Conservation (phyloP, 129 eudicot species). For the Lactuca sativa region DNA sequence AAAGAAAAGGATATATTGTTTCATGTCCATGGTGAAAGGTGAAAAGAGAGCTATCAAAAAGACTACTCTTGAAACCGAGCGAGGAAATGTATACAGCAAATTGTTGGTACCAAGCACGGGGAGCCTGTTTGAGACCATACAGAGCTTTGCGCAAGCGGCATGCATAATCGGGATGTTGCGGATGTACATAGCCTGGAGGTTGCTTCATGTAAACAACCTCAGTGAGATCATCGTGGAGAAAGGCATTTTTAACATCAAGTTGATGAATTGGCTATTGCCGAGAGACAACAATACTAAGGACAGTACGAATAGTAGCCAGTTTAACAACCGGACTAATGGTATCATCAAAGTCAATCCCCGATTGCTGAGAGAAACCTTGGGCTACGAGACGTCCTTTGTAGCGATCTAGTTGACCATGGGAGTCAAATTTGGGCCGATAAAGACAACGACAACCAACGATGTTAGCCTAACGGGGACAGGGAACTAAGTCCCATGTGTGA, state of each 20-base stretch:
- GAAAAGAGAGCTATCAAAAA: background rate
- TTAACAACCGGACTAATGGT: no score
- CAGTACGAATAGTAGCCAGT: no score
- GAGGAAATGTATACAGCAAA: no score
- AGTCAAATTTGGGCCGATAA: background rate
- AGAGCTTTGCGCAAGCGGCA: background rate
- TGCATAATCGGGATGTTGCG: background rate
- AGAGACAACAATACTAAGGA: background rate
- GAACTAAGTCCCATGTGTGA: background rate
- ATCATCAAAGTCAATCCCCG: background rate
- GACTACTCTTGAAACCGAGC: no score
- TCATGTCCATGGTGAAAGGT: no score
- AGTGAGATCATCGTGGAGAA: no score
- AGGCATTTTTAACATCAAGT: no score
- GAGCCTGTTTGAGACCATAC: no score
- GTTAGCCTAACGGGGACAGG: background rate
- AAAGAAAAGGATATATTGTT: no score
- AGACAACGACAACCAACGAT: background rate
- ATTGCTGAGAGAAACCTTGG: background rate
- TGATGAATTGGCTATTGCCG: no score
- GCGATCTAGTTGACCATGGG: background rate
- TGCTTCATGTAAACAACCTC: fast-evolving
- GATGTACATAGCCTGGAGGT: background rate
- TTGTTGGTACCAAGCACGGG: no score
- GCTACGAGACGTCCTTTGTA: background rate